phyloP scores from a whole-genome alignment of 2,329 filamentous ascomycete species.

The Trichoderma brevicompactum region DNA sequence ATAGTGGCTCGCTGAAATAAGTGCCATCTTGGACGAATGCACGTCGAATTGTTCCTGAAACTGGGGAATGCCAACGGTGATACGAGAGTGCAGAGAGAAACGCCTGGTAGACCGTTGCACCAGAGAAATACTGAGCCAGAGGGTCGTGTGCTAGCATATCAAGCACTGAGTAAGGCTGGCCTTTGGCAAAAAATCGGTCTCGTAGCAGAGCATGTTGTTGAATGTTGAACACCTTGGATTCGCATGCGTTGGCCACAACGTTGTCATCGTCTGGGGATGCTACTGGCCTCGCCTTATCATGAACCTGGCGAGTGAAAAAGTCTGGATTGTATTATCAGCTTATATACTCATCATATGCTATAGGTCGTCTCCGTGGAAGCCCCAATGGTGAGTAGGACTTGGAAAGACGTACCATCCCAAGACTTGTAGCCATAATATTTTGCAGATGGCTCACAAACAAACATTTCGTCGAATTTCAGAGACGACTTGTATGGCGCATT shows the following conservation, averaged over 20 bases:
- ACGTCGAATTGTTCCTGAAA: conserved; percentile 63
- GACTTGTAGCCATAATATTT: conserved; percentile 65
- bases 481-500: conserved; percentile 49
- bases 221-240: conserved; percentile 62
- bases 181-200: conserved; percentile 71
- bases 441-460: conserved; percentile 59
- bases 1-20: conserved; percentile 66
- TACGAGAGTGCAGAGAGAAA: conserved; percentile 70
- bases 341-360: neutral
- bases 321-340: conserved; percentile 37
- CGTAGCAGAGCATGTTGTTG: conserved; percentile 55
- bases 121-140: conserved; percentile 58
- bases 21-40: conserved; percentile 65
- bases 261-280: conserved; percentile 57
- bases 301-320: conserved; percentile 68
- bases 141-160: conserved; percentile 66
- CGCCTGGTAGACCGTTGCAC: conserved; percentile 71
- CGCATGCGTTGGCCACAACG: conserved; percentile 66
- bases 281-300: conserved; percentile 59
- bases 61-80: conserved; percentile 74
- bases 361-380: too few species aligned
- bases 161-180: conserved; percentile 66
- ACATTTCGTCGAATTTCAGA: conserved; percentile 63
- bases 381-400: neutral
- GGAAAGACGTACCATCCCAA: conserved; percentile 59